phyloP scores from a whole-genome alignment of 805 yeast species.

The Nakazawaea populi region DNA sequence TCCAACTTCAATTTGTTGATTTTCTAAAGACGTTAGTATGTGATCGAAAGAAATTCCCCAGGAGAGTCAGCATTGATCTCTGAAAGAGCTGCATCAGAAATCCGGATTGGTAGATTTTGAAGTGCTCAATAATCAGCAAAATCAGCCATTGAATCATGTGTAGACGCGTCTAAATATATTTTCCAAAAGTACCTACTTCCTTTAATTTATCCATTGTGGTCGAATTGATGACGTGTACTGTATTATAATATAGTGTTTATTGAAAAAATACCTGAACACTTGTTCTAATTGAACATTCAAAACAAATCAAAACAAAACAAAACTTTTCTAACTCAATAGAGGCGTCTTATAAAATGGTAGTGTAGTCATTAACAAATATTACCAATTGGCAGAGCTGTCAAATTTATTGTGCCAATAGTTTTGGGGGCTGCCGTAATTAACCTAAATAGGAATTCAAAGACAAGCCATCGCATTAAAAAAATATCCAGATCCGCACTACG shows the following conservation, averaged over 20 bases:
- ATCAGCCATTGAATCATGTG: too few species aligned
- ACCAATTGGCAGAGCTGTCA: too few species aligned
- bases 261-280: neutral
- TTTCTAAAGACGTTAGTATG: conserved; percentile 42
- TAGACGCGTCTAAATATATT: neutral
- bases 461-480: neutral
- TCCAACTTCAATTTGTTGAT: conserved; percentile 85
- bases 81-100: too few species aligned
- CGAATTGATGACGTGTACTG: neutral
- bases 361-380: neutral
- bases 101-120: too few species aligned
- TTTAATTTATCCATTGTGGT: conserved; percentile 49
- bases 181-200: conserved; percentile 36
- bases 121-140: too few species aligned
- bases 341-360: neutral
- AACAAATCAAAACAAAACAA: neutral
- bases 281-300: too few species aligned
- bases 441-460: neutral
- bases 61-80: too few species aligned
- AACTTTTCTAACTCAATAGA: neutral
- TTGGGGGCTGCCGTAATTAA: neutral
- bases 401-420: too few species aligned
- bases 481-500: too few species aligned
- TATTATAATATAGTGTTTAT: neutral
- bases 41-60: neutral